Evolutionary conservation across 2,329 filamentous ascomycete species (phyloP).

Genomic region (Trichoderma cornu-damae): DNA sequence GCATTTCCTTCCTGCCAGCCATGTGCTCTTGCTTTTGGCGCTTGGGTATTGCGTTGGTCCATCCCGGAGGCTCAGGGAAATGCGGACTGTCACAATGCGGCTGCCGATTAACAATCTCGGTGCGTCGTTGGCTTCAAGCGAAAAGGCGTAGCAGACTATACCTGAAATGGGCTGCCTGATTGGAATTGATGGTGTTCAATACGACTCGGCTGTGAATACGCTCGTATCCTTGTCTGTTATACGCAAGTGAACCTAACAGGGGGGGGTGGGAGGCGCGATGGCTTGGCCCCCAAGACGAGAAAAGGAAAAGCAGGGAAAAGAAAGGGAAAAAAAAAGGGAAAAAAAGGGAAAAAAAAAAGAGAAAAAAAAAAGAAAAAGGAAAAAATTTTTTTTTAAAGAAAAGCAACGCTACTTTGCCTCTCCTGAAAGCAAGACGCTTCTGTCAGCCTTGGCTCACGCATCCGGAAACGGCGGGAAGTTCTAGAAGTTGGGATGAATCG

Average conservation of each 20-base stretch:
- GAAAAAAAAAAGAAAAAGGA: no score
- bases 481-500: conserved; percentile 13
- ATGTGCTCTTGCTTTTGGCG: background rate
- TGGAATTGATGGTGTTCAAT: no score
- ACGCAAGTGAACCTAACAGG: background rate
- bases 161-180: background rate
- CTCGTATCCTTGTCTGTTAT: background rate
- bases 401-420: no score
- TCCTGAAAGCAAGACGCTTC: no score
- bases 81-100: background rate
- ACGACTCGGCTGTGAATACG: background rate
- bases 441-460: background rate
- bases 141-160: background rate
- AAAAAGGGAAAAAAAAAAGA: no score
- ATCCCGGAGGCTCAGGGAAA: background rate
- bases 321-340: no score
- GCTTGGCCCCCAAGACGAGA: no score
- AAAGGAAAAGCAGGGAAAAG: no score
- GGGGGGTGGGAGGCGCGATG: no score
- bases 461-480: conserved; percentile 13
- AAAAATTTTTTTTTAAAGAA: no score
- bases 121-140: background rate
- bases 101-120: background rate
- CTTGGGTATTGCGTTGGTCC: background rate
- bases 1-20: background rate